A percentile compares a stretch with the other conserved stretches of the same genome.
phyloP scores from a whole-genome alignment of 2,329 filamentous ascomycete species.

The Dothideomycetes sp. region DNA sequence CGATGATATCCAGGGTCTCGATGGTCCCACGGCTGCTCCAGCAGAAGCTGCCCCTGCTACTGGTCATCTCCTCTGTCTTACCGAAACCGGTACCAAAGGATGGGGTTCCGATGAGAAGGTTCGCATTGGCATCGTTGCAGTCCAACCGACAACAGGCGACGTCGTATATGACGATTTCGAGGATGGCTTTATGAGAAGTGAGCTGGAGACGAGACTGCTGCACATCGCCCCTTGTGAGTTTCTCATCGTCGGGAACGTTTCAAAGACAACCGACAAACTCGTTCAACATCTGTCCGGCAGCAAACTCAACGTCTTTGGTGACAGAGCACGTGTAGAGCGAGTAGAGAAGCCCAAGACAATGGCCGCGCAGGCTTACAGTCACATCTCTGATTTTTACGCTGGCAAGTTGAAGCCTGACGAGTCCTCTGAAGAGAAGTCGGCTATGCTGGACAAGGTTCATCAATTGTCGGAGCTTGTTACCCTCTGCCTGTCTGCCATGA shows the following conservation, averaged over 20 bases:
- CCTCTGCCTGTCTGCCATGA: conserved; percentile 92
- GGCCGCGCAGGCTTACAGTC: conserved; percentile 73
- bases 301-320: conserved; percentile 82
- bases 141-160: conserved; percentile 91
- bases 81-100: conserved; percentile 69
- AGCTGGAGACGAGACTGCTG: conserved; percentile 87
- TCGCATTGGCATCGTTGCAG: conserved; percentile 80
- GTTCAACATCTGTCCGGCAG: conserved; percentile 81
- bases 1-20: conserved; percentile 78
- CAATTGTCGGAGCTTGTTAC: conserved; percentile 76
- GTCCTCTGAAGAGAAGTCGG: conserved; percentile 33
- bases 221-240: conserved; percentile 96
- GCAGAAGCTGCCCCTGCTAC: conserved; percentile 49
- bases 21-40: conserved; percentile 42
- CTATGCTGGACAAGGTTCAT: conserved; percentile 75
- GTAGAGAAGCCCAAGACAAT: conserved; percentile 67
- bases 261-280: conserved; percentile 84
- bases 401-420: conserved; percentile 57
- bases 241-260: conserved; percentile 80
- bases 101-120: conserved; percentile 88
- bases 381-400: conserved; percentile 88
- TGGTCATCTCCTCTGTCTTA: conserved; percentile 89
- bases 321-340: conserved; percentile 76
- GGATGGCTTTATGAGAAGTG: conserved; percentile 93
- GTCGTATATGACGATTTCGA: conserved; percentile 94